Evolutionary conservation across 345 rosid species (phyloP), one percentile per base, ranked within the genome.

Genomic region (Nephelium lappaceum): DNA sequence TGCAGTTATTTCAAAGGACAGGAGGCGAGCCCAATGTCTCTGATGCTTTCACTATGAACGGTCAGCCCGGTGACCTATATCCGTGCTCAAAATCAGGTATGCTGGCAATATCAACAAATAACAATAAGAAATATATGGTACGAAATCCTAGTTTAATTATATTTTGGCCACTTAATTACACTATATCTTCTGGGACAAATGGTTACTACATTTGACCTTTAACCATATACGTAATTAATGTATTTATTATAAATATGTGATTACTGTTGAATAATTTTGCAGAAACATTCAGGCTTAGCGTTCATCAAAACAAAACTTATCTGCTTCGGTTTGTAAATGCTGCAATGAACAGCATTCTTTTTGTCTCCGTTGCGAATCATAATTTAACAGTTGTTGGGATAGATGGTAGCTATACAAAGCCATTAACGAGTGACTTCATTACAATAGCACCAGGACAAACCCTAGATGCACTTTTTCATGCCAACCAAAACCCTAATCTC

Each of bases 381-480:
- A 70, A 31, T 0, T 79, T 91, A 38, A 85, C 87, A 0, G 85
- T 86, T 3, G 85, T 88, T 0, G 86, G 83, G 9, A 61, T 81
- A 3, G 95, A 90, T 21, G 95, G 84, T 19, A 62, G 75, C 70
- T 90, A 90, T 88, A 81, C 84, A 24, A 91, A 86, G 55, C 91
- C 90, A 27, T 31, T 84, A 9, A 73, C 78, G 10, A 64, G 67
- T 1, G 57, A 71, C 66, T 89, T 85, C 79, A 15, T 91, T 8
- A 27, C 81, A 62, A 89, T 92, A 39, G 66, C 93, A 2, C 93
- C 94, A 0, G 93, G 93, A 7, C 90, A 92, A 83, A 82, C 92
- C 64, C 82, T 85, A 47, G 94, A 92, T 75, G 75, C 75, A 21
- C 75, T 92, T 62, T 41, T 92, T 12, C 57, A 83, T 55, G 91